Base-by-base conservation (phyloP, 129 eudicot species). In the Lactuca sativa region DNA sequence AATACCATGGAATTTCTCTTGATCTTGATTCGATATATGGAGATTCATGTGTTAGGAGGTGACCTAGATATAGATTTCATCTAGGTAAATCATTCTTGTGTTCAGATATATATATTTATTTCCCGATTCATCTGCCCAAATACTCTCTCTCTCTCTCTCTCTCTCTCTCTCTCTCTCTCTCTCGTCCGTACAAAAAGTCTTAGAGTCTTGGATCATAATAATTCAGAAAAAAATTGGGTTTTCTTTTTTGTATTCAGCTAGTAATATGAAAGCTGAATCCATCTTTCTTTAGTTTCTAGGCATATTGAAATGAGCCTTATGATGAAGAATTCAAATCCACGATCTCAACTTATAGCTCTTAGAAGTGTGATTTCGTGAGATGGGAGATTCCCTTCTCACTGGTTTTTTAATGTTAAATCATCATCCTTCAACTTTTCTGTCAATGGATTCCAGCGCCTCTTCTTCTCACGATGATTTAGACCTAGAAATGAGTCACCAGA, bases 371-470 rank as follows among this genome's bases (percentile, higher is more conserved):
- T 62, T 68, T 82, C 77, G 67, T 86, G 88, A 84, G 82, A 90
- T 90, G 97, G 95, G 80, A 51, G 96, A 82, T 84, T 73, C 85
- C 38, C 86, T 86, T 66, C 83, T 90, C 54, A 78, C 90, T 13
- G 60, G 78, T 65, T 72, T 84, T 70, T 90, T 86, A 73, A 81
- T 86, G 80, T 86, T 84, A 82, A 90, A 87, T 81, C 95, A 90
- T 72, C 85, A 82, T 76, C 97, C 91, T 53, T 86, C 95, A 52
- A 90, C 97, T 76, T 83, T 86, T 59, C 85, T 90, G 77, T 90
- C 95, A 81, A 90, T 90, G 97, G 97, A 90, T 82, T 90, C 97
- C 48, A 86, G 97, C 74, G 97, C 95, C 37, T 90, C 91, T 1
- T 90, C 95, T 6, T 82, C 97, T 9, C 97, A 90, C 33, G 97